A percentile compares a stretch with the other conserved stretches of the same genome.
Conservation (phyloP, 495 filamentous ascomycete species). For the Aspergillus campestris region DNA sequence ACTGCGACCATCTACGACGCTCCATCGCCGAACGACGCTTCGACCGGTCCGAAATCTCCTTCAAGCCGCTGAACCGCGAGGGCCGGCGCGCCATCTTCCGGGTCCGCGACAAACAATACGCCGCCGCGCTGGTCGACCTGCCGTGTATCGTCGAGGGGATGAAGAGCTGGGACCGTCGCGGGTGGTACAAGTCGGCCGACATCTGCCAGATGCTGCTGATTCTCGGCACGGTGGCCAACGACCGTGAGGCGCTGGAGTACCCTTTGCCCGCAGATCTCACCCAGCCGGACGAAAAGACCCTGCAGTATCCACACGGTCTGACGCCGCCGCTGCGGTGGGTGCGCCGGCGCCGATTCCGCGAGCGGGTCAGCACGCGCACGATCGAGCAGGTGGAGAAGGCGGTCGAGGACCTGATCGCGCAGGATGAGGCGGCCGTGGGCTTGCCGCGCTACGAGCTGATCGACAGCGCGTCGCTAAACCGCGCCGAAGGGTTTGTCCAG, state of each 20-base stretch:
- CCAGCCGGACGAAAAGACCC: constrained; percentile 45
- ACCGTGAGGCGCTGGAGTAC: constrained; percentile 62
- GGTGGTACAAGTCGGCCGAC: constrained; percentile 89
- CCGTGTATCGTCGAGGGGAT: constrained; percentile 89
- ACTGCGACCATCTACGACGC: constrained; percentile 71
- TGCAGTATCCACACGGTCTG: constrained; percentile 84
- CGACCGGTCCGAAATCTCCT: constrained; percentile 56
- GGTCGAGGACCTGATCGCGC: constrained; percentile 65
- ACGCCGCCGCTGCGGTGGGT: constrained; percentile 87
- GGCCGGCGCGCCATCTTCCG: constrained; percentile 64
- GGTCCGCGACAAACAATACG: constrained; percentile 63
- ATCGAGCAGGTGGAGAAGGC: constrained; percentile 83
- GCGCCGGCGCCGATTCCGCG: constrained; percentile 73
- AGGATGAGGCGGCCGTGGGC: constrained; percentile 52
- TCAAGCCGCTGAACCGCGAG: constrained; percentile 72
- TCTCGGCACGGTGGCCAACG: constrained; percentile 57
- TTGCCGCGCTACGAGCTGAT: constrained; percentile 53
- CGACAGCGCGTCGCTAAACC: constrained; percentile 48
- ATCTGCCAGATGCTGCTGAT: constrained; percentile 93
- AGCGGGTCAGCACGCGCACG: constrained; percentile 66
- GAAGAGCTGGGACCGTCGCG: constrained; percentile 91
- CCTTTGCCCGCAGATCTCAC: constrained; percentile 59
- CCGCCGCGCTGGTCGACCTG: constrained; percentile 76
- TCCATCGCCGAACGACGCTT: constrained; percentile 65
- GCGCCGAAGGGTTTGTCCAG: constrained; percentile 38